Evolutionary conservation across 345 rosid species (phyloP).

Genomic region (Linum trigynum): DNA sequence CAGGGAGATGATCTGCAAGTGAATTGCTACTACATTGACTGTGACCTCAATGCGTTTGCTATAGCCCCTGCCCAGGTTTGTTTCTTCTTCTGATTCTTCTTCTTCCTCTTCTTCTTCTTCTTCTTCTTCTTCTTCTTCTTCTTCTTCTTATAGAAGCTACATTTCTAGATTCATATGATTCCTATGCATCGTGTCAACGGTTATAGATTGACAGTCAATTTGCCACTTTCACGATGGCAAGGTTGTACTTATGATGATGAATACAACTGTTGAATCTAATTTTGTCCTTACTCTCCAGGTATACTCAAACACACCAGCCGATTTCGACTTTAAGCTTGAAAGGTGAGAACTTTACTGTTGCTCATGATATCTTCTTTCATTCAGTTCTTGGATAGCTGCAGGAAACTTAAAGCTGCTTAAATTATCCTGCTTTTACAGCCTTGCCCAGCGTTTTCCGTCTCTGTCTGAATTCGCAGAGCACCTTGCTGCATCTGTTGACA

Average conservation of each 20-base stretch:
- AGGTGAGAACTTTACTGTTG: constrained; percentile 35
- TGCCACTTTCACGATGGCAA: neutral
- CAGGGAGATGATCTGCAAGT: constrained; percentile 81
- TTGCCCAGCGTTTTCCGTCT: constrained; percentile 69
- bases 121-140: too few relatives aligned
- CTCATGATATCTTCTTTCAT: neutral
- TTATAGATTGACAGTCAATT: too few relatives aligned
- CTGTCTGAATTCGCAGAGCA: constrained; percentile 68
- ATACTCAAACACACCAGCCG: constrained; percentile 91
- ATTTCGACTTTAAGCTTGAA: constrained; percentile 92
- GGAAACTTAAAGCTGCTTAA: constrained; percentile 8
- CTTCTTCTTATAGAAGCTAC: too few relatives aligned
- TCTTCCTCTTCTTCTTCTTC: neutral
- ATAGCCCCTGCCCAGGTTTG: constrained; percentile 88
- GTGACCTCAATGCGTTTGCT: constrained; percentile 60
- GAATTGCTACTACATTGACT: constrained; percentile 82
- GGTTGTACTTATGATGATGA: neutral
- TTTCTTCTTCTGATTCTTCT: neutral
- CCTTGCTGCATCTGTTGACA: constrained; percentile 71
- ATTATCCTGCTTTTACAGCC: constrained; percentile 39
- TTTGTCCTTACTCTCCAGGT: constrained; percentile 29
- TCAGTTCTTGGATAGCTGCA: neutral
- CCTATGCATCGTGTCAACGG: too few relatives aligned
- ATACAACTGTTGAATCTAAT: neutral
- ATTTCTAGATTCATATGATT: too few relatives aligned